Evolutionary conservation across 2,329 filamentous ascomycete genomes (phyloP).

Genomic region (Stemphylium beticola): DNA sequence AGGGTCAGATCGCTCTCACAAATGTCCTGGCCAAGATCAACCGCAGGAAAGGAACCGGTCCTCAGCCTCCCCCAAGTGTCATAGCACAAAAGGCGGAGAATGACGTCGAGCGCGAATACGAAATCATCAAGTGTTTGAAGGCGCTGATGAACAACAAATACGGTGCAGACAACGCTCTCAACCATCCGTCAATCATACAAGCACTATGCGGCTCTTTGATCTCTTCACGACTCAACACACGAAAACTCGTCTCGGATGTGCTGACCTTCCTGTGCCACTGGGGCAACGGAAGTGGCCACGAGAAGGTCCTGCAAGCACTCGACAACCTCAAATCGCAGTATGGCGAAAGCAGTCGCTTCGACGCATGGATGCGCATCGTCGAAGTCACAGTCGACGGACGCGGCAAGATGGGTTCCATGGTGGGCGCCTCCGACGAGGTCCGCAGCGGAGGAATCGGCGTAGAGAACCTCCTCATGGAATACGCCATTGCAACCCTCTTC

Average conservation of each 20-base stretch:
- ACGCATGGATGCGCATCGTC: conserved; percentile 98
- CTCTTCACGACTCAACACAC: conserved; percentile 85
- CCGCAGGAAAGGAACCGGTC: conserved; percentile 78
- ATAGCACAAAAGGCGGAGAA: conserved; percentile 67
- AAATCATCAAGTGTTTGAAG: conserved; percentile 97
- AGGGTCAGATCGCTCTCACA: conserved; percentile 94
- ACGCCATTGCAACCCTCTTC: conserved; percentile 91
- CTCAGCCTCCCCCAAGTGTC: conserved; percentile 64
- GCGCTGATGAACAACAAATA: conserved; percentile 99
- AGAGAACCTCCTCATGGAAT: conserved; percentile 99
- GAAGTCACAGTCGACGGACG: conserved; percentile 96
- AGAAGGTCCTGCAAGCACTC: conserved; percentile 91
- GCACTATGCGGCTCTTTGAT: conserved; percentile 86
- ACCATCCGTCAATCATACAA: conserved; percentile 87
- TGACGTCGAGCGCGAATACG: conserved; percentile 89
- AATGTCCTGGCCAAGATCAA: conserved; percentile 95
- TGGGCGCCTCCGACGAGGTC: conserved; percentile 94
- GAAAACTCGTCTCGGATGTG: conserved; percentile 95
- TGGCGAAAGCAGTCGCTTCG: conserved; percentile 92
- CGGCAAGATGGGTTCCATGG: conserved; percentile 97
- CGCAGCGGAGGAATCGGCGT: conserved; percentile 96
- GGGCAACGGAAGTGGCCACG: conserved; percentile 85
- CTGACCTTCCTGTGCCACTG: conserved; percentile 96
- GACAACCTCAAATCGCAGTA: conserved; percentile 88
- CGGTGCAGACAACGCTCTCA: conserved; percentile 91